Conservation (phyloP, 1,284 basidiomycete genomes). For the Heterobasidion occidentale region DNA sequence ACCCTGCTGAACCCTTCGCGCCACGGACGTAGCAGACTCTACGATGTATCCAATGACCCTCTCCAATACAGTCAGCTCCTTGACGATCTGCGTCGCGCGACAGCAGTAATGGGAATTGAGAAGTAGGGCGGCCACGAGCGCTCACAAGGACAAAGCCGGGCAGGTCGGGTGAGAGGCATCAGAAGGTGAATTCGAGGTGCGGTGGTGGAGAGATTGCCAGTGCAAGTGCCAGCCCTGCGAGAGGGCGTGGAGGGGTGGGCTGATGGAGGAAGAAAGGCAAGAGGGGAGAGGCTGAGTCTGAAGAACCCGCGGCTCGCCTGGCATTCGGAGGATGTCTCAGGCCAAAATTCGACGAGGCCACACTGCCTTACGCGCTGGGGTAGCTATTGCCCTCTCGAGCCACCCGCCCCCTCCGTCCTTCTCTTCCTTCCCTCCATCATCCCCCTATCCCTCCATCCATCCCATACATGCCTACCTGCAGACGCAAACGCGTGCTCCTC, state of each 20-base stretch:
- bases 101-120: too few relatives aligned
- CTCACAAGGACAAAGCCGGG: background rate
- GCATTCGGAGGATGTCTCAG: background rate
- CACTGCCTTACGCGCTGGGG: background rate
- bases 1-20: too few relatives aligned
- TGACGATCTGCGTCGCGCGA: too few relatives aligned
- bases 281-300: background rate
- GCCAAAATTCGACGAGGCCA: background rate
- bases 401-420: slow-evolving; percentile 13
- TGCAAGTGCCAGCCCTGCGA: background rate
- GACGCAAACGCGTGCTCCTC: slow-evolving; percentile 86
- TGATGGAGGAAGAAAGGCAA: background rate
- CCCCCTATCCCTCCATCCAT: slow-evolving; percentile 15
- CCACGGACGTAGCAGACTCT: too few relatives aligned
- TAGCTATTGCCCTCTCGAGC: background rate
- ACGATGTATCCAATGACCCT: too few relatives aligned
- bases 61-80: too few relatives aligned
- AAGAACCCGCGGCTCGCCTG: slow-evolving; percentile 1
- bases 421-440: slow-evolving; percentile 15
- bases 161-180: background rate
- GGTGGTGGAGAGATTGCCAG: background rate
- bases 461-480: slow-evolving; percentile 74
- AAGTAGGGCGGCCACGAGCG: too few relatives aligned
- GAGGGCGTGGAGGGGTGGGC: background rate
- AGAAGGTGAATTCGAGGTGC: background rate